Evolutionary conservation across 2,329 filamentous ascomycete species (phyloP), one percentile per base, ranked within the genome.

Genomic region (Hymenoscyphus infarciens): DNA sequence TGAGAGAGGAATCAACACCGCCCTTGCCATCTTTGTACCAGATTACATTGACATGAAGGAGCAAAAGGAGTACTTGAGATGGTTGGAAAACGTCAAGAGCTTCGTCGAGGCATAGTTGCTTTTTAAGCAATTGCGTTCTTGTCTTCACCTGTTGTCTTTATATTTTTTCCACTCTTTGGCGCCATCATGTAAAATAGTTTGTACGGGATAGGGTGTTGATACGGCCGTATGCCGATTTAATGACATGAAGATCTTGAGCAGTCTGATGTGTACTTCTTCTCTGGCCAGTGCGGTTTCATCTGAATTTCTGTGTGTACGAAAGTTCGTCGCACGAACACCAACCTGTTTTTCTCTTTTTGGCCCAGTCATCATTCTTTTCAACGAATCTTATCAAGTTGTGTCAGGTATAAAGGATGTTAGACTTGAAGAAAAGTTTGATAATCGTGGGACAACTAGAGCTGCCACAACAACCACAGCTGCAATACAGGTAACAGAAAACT

Each of bases 31-130:
- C 69, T 97, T 98, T 77, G 88, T 96, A 54, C 92, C 93, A 42
- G 93, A 98, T 77, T 99, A 97, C 80, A 93, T 98, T 74, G 92
- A 98, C 75, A 86, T 90, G 79, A 99, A 99, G 88, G 95, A 99
- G 86, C 94, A 98, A 86, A 90, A 87, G 80, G 95, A 99, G 83
- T 99, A 99, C 78, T 81, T 96, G 66, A 81, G 84, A 69, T 99
- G 96, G 95, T 81, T 99, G 77, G 84, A 87, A 77, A 90, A 90
- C 75, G 84, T 97, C 78, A 95, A 94, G 86, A 81, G 79, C 67
- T 97, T 98, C 74, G 82, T 97, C 69, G 88, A 90, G 75, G 87
- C 87, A 65, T 92, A 81, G 66, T 57, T 62, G 38, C 45, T 61
- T 52, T 65, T 27, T 60, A 54, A 52, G 29, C 25, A 42, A 27